Base-by-base conservation (phyloP, 108 stramenopile genomes). In the Nitzschia palea region DNA sequence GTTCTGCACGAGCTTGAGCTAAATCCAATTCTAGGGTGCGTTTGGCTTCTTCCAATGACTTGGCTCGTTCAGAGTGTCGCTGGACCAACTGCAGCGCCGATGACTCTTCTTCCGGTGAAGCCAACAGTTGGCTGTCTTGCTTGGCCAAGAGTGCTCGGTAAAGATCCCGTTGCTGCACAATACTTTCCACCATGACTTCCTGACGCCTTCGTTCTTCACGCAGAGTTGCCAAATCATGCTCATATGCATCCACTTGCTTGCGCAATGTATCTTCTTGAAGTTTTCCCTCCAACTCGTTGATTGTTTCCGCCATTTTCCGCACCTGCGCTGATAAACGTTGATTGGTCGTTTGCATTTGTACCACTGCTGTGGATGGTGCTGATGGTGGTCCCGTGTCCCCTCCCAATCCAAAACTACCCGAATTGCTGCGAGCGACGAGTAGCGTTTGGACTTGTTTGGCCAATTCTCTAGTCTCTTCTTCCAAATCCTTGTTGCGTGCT, bases 101-200 rank as follows among this genome's bases (percentile, higher is more conserved):
- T n/a, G 44, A 54, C 57, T 88, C 76, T 22, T 78, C 74, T 4
- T 62, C 61, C 33, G 64, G 57, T 8, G 60, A 40, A 2, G 73
- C 71, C 6, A 78, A 64, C 12, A 71, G 5, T 10, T 68, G 61
- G 55, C 59, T 55, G 71, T 90, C 87, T 51, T 90, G 80, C 50
- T 86, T 84, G 15, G 72, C 72, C 33, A 91, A 70, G 34, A 91
- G 59, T 4, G 86, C 87, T 25, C 90, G 80, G 71, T 93, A 95
- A 14, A 93, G 64, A 71, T 95, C 91, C 5, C 95, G 86, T 53
- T 93, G 95, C 62, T 93, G 85, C 9, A 90, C 91, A 45, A 93
- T 91, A 31, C 79, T 82, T 35, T 78, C 77, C 1, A 91, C 89
- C 28, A 90, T 60, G n/a, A 52, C 74, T 36, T 86, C 78, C 66